These are phyloP conservation scores for Curvularia sp. DNA, from an alignment of 2,329 filamentous ascomycete genomes.

Conservation along the genomic window DNA sequence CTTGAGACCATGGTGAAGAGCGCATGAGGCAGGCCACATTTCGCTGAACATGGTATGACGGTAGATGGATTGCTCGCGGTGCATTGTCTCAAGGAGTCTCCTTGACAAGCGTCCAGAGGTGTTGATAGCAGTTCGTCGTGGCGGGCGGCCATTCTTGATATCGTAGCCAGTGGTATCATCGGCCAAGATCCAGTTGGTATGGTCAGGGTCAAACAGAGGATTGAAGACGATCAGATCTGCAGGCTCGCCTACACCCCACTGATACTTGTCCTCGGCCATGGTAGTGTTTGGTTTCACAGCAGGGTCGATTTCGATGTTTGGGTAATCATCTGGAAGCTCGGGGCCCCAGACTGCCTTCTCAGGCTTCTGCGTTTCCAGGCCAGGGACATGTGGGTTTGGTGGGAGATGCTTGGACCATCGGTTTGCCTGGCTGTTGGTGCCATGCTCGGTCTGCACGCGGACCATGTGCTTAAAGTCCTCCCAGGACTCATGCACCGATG, in stretches of 20 bases:
- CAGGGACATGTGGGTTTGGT: constrained; percentile 53
- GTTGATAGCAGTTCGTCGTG: constrained; percentile 74
- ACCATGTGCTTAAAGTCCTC: constrained; percentile 73
- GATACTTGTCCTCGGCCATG: constrained; percentile 62
- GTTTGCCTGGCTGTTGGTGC: constrained; percentile 55
- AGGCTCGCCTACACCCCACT: constrained; percentile 73
- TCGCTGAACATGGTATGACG: constrained; percentile 78
- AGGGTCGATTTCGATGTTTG: constrained; percentile 60
- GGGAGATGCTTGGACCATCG: constrained; percentile 52
- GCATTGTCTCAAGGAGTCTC: constrained; percentile 73
- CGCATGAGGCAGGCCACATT: constrained; percentile 76
- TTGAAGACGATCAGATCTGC: constrained; percentile 81
- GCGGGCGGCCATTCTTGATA: constrained; percentile 60
- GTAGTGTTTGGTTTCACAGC: constrained; percentile 62
- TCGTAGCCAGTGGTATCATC: constrained; percentile 75
- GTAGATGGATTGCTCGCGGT: constrained; percentile 72
- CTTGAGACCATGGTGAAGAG: constrained; percentile 78
- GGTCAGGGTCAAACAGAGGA: constrained; percentile 74
- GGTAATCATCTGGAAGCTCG: constrained; percentile 51
- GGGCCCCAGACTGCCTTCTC: constrained; percentile 61
- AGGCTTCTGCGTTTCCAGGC: constrained; percentile 47
- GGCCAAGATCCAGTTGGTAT: constrained; percentile 75
- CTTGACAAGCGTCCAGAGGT: constrained; percentile 73
- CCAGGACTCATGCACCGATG: constrained; percentile 72
- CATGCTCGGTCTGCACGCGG: constrained; percentile 65